Percentiles rank a stretch among this genome's conserved stretches.
These are phyloP conservation scores for Ceriops decandra DNA, from an alignment of 345 rosid species.

Conservation along the genomic window DNA sequence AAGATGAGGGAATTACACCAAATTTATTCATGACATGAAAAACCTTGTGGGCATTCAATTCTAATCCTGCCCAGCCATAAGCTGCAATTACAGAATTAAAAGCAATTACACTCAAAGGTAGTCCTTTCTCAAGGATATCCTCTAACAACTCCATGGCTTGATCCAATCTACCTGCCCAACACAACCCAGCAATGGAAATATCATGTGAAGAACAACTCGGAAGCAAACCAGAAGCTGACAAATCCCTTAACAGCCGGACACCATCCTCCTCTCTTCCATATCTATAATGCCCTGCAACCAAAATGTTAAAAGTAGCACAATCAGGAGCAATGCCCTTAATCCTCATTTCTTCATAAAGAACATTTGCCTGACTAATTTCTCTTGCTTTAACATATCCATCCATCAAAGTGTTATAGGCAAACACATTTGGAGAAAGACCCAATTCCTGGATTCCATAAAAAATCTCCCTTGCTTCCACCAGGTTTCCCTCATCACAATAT, in stretches of 20 bases:
- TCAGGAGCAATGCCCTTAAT: constrained; percentile 52
- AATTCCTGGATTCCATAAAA: constrained; percentile 42
- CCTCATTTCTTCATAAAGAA: constrained; percentile 57
- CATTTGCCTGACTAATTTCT: constrained; percentile 49
- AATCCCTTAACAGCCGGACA: constrained; percentile 47
- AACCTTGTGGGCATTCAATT: constrained; percentile 43
- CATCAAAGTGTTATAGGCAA: constrained; percentile 54
- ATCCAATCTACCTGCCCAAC: constrained; percentile 62
- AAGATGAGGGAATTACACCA: constrained; percentile 53
- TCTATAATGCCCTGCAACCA: constrained; percentile 58
- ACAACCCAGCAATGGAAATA: constrained; percentile 52
- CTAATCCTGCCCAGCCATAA: constrained; percentile 47
- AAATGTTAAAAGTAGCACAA: constrained; percentile 57
- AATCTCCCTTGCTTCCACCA: constrained; percentile 47
- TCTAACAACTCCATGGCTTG: constrained; percentile 44
- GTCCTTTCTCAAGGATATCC: constrained; percentile 58
- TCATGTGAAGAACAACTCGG: constrained; percentile 41
- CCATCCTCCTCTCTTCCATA: constrained; percentile 51
- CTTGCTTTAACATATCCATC: constrained; percentile 66
- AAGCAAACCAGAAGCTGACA: constrained; percentile 28
- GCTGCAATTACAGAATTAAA: constrained; percentile 69
- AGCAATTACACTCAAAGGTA: constrained; percentile 45
- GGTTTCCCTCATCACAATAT: constrained; percentile 54
- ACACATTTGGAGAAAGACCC: constrained; percentile 44
- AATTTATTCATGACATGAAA: constrained; percentile 47